These are phyloP conservation scores for Vitellaria paradoxa DNA, from an alignment of 179 eudicot species.

Conservation along the genomic window DNA sequence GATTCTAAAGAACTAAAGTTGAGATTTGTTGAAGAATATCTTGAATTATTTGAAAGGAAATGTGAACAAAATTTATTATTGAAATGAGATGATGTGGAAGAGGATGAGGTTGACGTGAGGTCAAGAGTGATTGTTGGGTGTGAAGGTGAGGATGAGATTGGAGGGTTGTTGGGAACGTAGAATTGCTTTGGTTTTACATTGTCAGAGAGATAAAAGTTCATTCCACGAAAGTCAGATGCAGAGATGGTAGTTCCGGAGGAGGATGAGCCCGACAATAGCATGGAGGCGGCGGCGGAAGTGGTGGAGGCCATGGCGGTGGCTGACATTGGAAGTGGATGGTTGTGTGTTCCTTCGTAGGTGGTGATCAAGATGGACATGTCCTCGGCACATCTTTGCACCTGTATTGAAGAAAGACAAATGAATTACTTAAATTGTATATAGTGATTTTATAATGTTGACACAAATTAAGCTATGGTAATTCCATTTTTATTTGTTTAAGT, in stretches of 20 bases:
- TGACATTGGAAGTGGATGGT: conserved; percentile 74
- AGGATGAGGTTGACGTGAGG: conserved; percentile 42
- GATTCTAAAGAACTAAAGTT: conserved; percentile 42
- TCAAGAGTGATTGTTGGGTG: conserved; percentile 76
- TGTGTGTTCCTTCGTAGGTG: conserved; percentile 93
- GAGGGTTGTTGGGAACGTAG: conserved; percentile 36
- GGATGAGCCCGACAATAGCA: conserved; percentile 56
- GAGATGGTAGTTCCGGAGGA: conserved; percentile 28
- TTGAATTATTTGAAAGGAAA: conserved; percentile 10
- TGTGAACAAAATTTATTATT: not conserved
- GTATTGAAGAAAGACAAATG: not conserved
- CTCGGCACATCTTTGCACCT: conserved; percentile 89
- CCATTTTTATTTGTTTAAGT: too few species aligned
- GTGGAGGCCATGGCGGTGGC: conserved; percentile 96
- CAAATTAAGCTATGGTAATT: too few species aligned
- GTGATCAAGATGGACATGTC: conserved; percentile 81
- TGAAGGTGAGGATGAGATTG: conserved; percentile 46
- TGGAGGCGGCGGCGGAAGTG: conserved; percentile 86
- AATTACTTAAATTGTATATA: not conserved
- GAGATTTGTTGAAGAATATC: conserved; percentile 38
- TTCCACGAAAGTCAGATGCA: conserved; percentile 33
- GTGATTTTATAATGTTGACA: too few species aligned
- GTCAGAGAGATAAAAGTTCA: conserved; percentile 44
- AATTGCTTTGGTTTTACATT: conserved; percentile 35
- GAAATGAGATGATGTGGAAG: conserved; percentile 27